These are phyloP conservation scores for Clarireedia paspali DNA, from an alignment of 2,329 filamentous ascomycete genomes.

Conservation along the genomic window DNA sequence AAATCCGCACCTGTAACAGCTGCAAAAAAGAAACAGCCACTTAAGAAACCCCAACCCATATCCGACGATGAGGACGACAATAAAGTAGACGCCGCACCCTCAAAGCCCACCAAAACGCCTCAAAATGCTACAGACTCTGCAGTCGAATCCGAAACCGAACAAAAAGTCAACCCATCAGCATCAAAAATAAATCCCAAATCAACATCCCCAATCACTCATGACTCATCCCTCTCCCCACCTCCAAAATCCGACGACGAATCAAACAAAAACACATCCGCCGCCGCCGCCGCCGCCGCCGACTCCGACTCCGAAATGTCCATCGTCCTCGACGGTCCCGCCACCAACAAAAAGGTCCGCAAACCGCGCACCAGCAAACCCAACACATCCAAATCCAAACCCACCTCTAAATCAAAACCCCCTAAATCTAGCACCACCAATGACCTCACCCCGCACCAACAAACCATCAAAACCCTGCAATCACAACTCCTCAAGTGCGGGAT, in stretches of 20 bases:
- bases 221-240: constrained; percentile 2
- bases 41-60: neutral
- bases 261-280: neutral
- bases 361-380: constrained; percentile 26
- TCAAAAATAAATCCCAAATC: constrained; percentile 4
- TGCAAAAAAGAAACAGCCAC: neutral
- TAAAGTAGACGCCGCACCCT: constrained; percentile 1
- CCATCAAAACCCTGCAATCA: constrained; percentile 82
- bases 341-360: constrained; percentile 43
- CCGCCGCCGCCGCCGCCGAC: constrained; percentile 26
- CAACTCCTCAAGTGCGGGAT: constrained; percentile 87
- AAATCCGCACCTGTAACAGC: neutral
- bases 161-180: neutral
- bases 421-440: constrained; percentile 35
- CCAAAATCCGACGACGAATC: constrained; percentile 13
- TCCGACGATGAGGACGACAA: neutral
- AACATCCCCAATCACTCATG: constrained; percentile 12
- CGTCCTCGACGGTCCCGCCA: constrained; percentile 55
- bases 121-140: neutral
- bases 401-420: constrained; percentile 17
- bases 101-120: neutral
- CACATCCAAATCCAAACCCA: constrained; percentile 22
- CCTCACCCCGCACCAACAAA: constrained; percentile 58
- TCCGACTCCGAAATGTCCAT: constrained; percentile 58
- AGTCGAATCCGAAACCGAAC: neutral